A percentile compares a stretch with the other conserved stretches of the same genome.
These are phyloP conservation scores for Penstemon barbatus DNA, from an alignment of 257 asterid species.

Conservation along the genomic window DNA sequence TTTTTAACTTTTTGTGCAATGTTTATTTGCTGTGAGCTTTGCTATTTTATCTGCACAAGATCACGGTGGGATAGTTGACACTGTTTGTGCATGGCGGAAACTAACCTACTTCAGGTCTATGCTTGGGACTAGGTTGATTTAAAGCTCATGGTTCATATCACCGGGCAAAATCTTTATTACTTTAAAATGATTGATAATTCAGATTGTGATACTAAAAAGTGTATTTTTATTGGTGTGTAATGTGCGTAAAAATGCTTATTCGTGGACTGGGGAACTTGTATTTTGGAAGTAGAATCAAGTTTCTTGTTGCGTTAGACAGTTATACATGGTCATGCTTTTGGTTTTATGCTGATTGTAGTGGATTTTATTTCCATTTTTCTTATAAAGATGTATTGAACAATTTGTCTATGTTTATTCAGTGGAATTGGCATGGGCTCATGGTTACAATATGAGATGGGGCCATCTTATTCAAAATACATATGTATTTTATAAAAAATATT, in stretches of 20 bases:
- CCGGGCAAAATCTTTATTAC: no score
- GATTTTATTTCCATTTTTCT: not conserved
- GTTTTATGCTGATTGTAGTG: not conserved
- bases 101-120: conserved; percentile 3
- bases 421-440: not conserved
- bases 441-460: no score
- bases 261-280: not conserved
- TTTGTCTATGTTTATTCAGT: not conserved
- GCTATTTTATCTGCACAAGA: conserved; percentile 4
- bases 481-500: no score
- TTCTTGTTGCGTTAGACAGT: not conserved
- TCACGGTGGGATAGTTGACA: conserved; percentile 17
- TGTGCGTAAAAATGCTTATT: not conserved
- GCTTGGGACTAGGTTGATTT: conserved; percentile 18
- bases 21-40: conserved; percentile 16
- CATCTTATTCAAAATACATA: no score
- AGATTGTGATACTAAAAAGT: not conserved
- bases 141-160: not conserved
- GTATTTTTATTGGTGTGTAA: not conserved
- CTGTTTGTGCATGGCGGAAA: conserved; percentile 8
- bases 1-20: conserved; percentile 21
- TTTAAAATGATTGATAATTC: no score
- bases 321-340: no score
- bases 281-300: no score
- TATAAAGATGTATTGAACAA: not conserved